Base-by-base conservation (phyloP, 257 asterid species). In the Asclepias syriaca region DNA sequence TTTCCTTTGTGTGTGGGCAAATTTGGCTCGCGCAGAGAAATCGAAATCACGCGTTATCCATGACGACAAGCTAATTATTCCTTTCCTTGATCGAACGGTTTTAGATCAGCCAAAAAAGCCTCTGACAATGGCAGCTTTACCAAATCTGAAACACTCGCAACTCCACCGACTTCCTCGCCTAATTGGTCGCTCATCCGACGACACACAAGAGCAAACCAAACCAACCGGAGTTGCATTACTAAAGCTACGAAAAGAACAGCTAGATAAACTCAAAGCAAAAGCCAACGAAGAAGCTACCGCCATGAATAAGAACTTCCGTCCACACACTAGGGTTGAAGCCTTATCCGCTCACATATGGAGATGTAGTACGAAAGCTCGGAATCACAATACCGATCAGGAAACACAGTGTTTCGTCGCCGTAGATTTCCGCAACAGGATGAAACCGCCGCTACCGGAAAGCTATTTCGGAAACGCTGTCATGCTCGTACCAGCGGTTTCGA, bases 291-390 rank as follows among this genome's bases (percentile, higher is more conserved):
- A 43, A 7, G 10, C 6, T 43, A 43, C 48, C 48, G 8, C 48
- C 48, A 43, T 43, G 48, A 43, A 43, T 43, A 48, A 10, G 10
- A 29, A 13, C 18, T 39, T 27, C 12, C 73, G 70, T 12, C n/a
- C 37, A 11, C 73, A 29, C 21, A 72, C 56, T 56, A 60, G 78
- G 4, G 78, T 69, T 29, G 85, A 77, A 37, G 71, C 71, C 0
- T n/a, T 81, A 11, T 68, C 71, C 22, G 82, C 75, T 5, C 80
- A 81, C 46, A 16, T 78, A 34, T 81, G 82, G 85, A 72, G 77
- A 57, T 75, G 78, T 8, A 55, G 60, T 19, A 71, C 76, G 39
- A 71, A 68, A 72, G 82, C 82, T 2, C 75, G 80, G 1, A 48
- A 48, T 12, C 77, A 51, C 18, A 34, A 18, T 2, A 56, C 29